These are phyloP conservation scores for Xerocomellus amylosporus DNA, from an alignment of 768 basidiomycete genomes.

Conservation along the genomic window DNA sequence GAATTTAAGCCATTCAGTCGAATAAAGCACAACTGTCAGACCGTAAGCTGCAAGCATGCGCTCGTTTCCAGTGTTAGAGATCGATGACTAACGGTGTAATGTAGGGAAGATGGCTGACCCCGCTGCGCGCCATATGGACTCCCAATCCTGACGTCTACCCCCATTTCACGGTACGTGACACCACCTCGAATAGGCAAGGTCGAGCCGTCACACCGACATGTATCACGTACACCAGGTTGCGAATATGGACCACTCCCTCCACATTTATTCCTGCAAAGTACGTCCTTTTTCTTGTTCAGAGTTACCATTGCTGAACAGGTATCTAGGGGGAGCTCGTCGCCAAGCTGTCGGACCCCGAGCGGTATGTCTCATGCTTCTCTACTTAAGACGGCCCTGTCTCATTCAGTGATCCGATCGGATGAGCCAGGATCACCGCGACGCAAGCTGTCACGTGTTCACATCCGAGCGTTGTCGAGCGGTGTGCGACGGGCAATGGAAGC, in stretches of 20 bases:
- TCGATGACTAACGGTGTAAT: background rate
- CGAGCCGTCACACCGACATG: background rate
- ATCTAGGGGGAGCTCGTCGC: constrained; percentile 67
- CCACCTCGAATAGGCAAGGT: background rate
- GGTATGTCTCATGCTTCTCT: constrained; percentile 38
- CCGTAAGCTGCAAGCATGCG: constrained; percentile 43
- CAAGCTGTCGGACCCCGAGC: constrained; percentile 52
- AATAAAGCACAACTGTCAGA: constrained; percentile 76
- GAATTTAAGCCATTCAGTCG: constrained; percentile 61
- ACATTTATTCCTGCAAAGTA: constrained; percentile 74
- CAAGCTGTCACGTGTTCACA: constrained; percentile 92
- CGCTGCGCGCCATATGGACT: constrained; percentile 75
- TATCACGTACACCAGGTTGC: constrained; percentile 48
- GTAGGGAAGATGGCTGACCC: constrained; percentile 81
- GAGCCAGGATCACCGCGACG: constrained; percentile 66
- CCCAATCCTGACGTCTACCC: constrained; percentile 77
- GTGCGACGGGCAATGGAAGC: constrained; percentile 73
- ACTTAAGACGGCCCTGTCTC: background rate
- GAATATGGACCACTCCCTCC: constrained; percentile 74
- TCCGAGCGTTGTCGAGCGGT: constrained; percentile 69
- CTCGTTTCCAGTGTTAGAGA: background rate
- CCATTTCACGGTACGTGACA: constrained; percentile 67
- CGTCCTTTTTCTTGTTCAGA: background rate
- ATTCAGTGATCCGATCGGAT: background rate
- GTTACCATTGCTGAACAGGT: background rate